Evolutionary conservation across 2,329 filamentous ascomycete species (phyloP).

Genomic region (Cryphonectria carpinicola): DNA sequence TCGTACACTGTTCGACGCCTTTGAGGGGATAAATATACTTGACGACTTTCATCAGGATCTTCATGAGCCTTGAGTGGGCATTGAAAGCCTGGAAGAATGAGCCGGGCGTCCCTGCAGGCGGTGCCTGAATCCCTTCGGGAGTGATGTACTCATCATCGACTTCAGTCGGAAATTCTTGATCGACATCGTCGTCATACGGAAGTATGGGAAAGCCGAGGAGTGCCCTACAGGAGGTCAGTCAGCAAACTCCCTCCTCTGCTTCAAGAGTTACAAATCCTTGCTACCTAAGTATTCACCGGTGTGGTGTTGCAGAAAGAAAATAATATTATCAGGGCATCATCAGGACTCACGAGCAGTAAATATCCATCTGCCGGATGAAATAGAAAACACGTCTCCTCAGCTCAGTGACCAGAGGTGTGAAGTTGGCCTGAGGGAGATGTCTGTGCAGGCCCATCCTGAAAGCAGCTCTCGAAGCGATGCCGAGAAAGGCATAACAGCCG

Average conservation of each 20-base stretch:
- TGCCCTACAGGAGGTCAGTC: constrained; percentile 39
- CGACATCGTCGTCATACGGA: constrained; percentile 66
- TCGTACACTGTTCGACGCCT: constrained; percentile 51
- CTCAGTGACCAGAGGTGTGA: constrained; percentile 67
- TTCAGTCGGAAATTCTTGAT: constrained; percentile 67
- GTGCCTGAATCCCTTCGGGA: constrained; percentile 56
- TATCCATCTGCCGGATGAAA: constrained; percentile 71
- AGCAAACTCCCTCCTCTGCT: neutral
- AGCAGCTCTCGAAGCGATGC: constrained; percentile 76
- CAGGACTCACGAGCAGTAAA: constrained; percentile 58
- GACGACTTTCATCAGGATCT: constrained; percentile 66
- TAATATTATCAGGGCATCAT: neutral
- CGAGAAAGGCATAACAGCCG: constrained; percentile 79
- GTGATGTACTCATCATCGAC: constrained; percentile 72
- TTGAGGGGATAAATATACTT: constrained; percentile 70
- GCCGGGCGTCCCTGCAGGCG: constrained; percentile 55
- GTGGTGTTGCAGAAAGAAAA: neutral
- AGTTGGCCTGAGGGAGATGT: constrained; percentile 65
- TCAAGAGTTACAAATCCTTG: neutral
- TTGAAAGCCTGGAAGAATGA: constrained; percentile 69
- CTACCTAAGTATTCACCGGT: too few species aligned
- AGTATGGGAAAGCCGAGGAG: constrained; percentile 68
- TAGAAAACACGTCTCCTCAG: constrained; percentile 68
- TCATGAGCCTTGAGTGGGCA: constrained; percentile 66
- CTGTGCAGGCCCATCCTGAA: constrained; percentile 79